Base-by-base conservation (phyloP, 495 filamentous ascomycete genomes). In the Aspergillus sparsus region DNA sequence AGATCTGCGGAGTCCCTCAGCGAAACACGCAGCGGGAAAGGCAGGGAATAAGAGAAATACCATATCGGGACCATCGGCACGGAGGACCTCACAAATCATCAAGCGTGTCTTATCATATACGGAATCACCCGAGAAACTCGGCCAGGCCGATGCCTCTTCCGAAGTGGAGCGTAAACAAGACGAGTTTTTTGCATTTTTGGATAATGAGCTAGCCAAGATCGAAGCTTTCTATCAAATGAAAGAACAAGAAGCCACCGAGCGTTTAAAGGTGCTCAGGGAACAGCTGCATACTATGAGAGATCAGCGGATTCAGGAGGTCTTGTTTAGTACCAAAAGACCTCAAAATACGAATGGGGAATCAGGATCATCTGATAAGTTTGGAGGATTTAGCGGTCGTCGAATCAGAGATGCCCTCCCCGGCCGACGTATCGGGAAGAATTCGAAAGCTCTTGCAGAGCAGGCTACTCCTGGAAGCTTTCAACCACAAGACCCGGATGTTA, bases 251-350 rank as follows among this genome's bases (percentile, higher is more conserved):
- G 89, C 92, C 4, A 83, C 83, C 3, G 75, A 86, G 39, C 83
- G 92, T 10, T 74, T 96, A n/a, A 69, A 75, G 7, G 72, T 86
- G 12, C 80, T 97, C 32, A 82, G 89, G 34, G 85, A 89, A 31
- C 92, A 97, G 69, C 76, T 97, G 44, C 92, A 93, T 65, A 84
- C 92, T 57, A 94, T 97, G 92, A 80, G 90, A 21, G 89, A 92
- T 69, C 82, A 87, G 9, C 83, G 92, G 21, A 82, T 86, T 7
- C 83, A 85, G 45, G 90, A 97, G 70, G 70, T 95, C n/a, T 58
- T 78, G 39, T 64, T 59, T 61, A 58, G 42, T 51, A 39, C 11
- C 11, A 71, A 79, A 61, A 68, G 68, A 21, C 61, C 31, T 68
- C 72, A 56, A 61, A 73, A 65, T 58, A 57, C 53, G 34, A 66